A percentile compares a stretch with the other conserved stretches of the same genome.
Conservation (phyloP, 106 monocot species). For the Allium fistulosum region DNA sequence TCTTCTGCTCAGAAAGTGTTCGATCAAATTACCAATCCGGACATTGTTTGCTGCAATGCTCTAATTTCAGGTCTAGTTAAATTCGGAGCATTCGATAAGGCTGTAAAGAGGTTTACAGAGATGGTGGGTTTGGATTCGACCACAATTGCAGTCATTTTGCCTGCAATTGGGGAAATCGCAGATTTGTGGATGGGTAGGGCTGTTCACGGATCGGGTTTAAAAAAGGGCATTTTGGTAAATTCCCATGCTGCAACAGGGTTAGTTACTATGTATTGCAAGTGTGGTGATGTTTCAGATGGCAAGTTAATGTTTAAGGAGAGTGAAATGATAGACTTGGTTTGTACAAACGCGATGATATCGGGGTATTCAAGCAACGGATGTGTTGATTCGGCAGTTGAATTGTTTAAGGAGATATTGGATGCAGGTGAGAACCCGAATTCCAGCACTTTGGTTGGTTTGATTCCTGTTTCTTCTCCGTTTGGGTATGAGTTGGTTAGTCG, state of each 20-base stretch:
- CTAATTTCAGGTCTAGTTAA: conserved; percentile 45
- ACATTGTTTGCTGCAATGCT: conserved; percentile 60
- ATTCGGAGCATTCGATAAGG: conserved; percentile 18
- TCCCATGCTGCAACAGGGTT: conserved; percentile 51
- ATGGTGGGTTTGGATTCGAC: conserved; percentile 39
- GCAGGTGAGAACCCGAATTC: conserved; percentile 25
- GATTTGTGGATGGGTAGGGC: conserved; percentile 27
- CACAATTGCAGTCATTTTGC: conserved; percentile 53
- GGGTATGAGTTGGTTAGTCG: conserved; percentile 30
- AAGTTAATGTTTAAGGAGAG: conserved; percentile 32
- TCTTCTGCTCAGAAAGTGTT: conserved; percentile 59
- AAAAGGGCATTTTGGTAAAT: conserved; percentile 22
- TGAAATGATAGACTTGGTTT: conserved; percentile 33
- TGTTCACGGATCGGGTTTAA: conserved; percentile 42
- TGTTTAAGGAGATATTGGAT: conserved; percentile 45
- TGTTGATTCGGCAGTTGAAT: conserved; percentile 19
- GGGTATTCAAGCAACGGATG: conserved; percentile 39
- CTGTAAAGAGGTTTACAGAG: conserved; percentile 19
- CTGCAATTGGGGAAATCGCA: conserved; percentile 39
- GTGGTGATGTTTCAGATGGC: conserved; percentile 26
- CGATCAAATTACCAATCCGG: conserved; percentile 48
- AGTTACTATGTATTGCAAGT: conserved; percentile 75
- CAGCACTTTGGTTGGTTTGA: conserved; percentile 60
- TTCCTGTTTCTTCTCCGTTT: conserved; percentile 56
- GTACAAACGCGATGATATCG: conserved; percentile 69